These are phyloP conservation scores for Petunia secreta DNA, from an alignment of 257 asterid genomes.

Conservation along the genomic window DNA sequence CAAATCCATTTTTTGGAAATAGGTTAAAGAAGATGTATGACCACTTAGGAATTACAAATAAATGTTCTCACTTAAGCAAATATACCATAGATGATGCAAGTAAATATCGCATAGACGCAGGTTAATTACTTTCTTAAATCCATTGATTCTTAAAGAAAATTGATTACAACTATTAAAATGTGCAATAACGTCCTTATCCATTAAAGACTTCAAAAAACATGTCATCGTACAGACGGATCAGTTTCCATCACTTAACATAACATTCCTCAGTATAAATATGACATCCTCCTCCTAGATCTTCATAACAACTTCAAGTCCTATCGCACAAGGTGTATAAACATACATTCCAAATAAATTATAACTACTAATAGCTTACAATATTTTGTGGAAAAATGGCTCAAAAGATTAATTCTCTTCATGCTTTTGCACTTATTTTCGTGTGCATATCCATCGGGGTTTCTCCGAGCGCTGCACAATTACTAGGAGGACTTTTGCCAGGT, in stretches of 20 bases:
- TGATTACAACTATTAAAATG: too few relatives aligned
- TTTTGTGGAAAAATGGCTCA: background rate
- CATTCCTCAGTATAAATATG: background rate
- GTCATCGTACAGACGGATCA: too few relatives aligned
- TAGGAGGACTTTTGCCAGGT: background rate
- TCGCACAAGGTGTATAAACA: background rate
- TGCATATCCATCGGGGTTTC: background rate
- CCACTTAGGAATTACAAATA: background rate
- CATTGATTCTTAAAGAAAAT: too few relatives aligned
- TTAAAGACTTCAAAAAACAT: too few relatives aligned
- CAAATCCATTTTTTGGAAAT: too few relatives aligned
- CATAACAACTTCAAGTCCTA: background rate
- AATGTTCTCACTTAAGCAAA: too few relatives aligned
- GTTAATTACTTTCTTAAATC: too few relatives aligned
- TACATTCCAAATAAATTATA: background rate
- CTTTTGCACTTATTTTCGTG: background rate
- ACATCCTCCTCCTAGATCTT: background rate
- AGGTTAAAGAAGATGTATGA: too few relatives aligned
- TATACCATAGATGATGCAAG: too few relatives aligned
- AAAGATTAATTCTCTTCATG: background rate
- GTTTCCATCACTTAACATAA: too few relatives aligned
- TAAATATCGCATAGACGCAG: too few relatives aligned
- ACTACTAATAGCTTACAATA: background rate
- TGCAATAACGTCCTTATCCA: too few relatives aligned
- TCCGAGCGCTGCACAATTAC: background rate